Percentiles rank a stretch among this genome's conserved stretches.
Conservation (phyloP, 805 yeast genomes). For the Kodamaea sagamina region DNA sequence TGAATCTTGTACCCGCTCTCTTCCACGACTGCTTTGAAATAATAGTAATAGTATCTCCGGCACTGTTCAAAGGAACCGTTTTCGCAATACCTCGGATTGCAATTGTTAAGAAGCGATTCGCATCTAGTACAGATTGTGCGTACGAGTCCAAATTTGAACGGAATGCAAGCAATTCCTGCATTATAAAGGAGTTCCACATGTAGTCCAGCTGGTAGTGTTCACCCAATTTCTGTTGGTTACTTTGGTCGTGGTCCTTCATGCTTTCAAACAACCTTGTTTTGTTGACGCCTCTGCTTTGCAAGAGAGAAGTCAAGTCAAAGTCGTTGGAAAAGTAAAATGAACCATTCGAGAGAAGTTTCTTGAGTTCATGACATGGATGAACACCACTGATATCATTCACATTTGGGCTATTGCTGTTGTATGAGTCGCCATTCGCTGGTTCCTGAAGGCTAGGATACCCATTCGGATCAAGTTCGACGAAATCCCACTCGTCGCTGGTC, state of each 20-base stretch:
- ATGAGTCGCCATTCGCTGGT: conserved; percentile 1
- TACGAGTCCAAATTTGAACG: conserved; percentile 66
- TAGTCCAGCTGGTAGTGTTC: conserved; percentile 73
- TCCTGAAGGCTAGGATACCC: conserved; percentile 58
- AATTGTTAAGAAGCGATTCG: conserved; percentile 80
- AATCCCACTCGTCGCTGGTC: conserved; percentile 77
- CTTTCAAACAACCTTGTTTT: conserved; percentile 22
- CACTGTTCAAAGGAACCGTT: conserved; percentile 50
- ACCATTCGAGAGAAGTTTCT: conserved; percentile 79
- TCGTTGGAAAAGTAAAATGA: conserved; percentile 91
- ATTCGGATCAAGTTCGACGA: conserved; percentile 61
- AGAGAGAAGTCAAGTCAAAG: conserved; percentile 85
- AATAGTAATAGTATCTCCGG: conserved; percentile 61
- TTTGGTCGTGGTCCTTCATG: conserved; percentile 9
- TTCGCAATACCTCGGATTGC: conserved; percentile 96
- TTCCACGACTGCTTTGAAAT: conserved; percentile 96
- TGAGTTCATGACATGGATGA: conserved; percentile 83
- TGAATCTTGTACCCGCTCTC: conserved; percentile 95
- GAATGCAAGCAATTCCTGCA: conserved; percentile 76
- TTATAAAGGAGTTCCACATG: conserved; percentile 96
- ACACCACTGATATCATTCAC: conserved; percentile 21
- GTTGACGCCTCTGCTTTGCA: conserved; percentile 72
- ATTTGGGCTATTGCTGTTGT: conserved; percentile 13
- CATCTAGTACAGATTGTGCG: conserved; percentile 64
- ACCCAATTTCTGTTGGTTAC: conserved; percentile 7